Base-by-base conservation (phyloP, 1,284 basidiomycete species). In the Tilletiopsis washingtonensis region DNA sequence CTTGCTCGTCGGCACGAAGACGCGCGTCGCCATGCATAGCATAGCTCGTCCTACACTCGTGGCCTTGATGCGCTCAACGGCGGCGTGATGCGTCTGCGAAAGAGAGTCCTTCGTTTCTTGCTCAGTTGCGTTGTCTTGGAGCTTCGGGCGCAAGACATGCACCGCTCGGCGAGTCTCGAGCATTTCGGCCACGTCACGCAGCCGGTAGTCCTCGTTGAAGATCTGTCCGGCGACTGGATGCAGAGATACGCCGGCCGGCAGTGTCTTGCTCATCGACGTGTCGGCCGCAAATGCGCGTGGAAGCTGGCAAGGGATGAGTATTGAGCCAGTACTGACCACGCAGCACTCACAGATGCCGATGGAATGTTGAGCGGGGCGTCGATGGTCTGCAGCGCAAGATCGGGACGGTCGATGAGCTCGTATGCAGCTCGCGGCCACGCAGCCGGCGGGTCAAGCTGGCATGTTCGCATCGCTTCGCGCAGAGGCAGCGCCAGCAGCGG, bases 401-500 rank as follows among this genome's bases (percentile, higher is more conserved):
- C 93, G 47, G 83, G 81, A 27, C 91, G 78, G 4, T 84, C 85
- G 49, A 93, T 81, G 2, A 88, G 78, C 12, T 79, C 76, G 69
- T 89, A 94, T 38, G 84, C 82, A 6, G 78, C 78, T 5, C 81
- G 67, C 0, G 81, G 78, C 85, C 86, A 90, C 51, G 83, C 79
- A 5, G 78, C 77, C 0, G 84, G 82, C 1, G 91, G 88, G 0
- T 82, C 79, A 12, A 85, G 74, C 64, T 91, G 89, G 61, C 85
- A 88, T 9, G 84, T 83, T 47, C 88, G 77, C 21, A 87, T 77
- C 4, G 86, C 86, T 72, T 97, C 91, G 47, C 83, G 77, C 4
- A 96, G 75, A 0, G 91, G 90, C 6, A 88, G 76, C 1, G 84
- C 81, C 15, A 93, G 75, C 0, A 86, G 86, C 5, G 87, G 73